These are phyloP conservation scores for Torulaspora pretoriensis DNA, from an alignment of 1,139 yeast species.

Conservation along the genomic window DNA sequence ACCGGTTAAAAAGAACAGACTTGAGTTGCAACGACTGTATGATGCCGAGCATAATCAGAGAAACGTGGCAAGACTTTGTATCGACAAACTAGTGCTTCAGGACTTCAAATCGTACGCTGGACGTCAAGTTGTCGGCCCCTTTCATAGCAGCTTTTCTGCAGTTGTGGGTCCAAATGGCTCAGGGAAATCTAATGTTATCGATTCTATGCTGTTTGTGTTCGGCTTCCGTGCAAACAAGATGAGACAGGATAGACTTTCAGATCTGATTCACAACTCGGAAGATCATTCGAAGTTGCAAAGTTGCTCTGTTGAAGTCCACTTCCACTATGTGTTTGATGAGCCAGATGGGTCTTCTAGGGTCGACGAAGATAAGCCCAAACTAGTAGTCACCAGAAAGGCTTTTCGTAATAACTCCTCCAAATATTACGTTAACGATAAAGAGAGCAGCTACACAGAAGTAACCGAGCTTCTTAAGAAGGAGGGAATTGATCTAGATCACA, in stretches of 20 bases:
- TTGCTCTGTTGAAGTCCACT: slow-evolving; percentile 93
- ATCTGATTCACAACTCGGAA: slow-evolving; percentile 84
- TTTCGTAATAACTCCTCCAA: slow-evolving; percentile 70
- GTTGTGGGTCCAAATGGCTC: slow-evolving; percentile 99
- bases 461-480: slow-evolving; percentile 68
- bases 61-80: slow-evolving; percentile 54
- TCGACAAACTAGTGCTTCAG: slow-evolving; percentile 64
- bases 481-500: slow-evolving; percentile 93
- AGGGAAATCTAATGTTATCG: slow-evolving; percentile 96
- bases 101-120: slow-evolving; percentile 98
- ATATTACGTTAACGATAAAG: slow-evolving; percentile 66
- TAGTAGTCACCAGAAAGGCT: slow-evolving; percentile 78
- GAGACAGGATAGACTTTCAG: slow-evolving; percentile 92
- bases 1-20: slow-evolving; percentile 38
- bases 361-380: slow-evolving; percentile 40
- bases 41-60: slow-evolving; percentile 27
- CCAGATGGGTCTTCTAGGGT: slow-evolving; percentile 41
- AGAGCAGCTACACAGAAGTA: slow-evolving; percentile 75
- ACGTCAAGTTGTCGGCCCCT: slow-evolving; percentile 89
- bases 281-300: slow-evolving; percentile 60
- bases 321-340: slow-evolving; percentile 70
- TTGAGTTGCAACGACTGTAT: slow-evolving; percentile 33
- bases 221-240: slow-evolving; percentile 95
- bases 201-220: slow-evolving; percentile 90
- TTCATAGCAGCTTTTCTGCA: slow-evolving; percentile 88